Evolutionary conservation across 2,329 filamentous ascomycete species (phyloP).

Genomic region (Venturia aucupariae): DNA sequence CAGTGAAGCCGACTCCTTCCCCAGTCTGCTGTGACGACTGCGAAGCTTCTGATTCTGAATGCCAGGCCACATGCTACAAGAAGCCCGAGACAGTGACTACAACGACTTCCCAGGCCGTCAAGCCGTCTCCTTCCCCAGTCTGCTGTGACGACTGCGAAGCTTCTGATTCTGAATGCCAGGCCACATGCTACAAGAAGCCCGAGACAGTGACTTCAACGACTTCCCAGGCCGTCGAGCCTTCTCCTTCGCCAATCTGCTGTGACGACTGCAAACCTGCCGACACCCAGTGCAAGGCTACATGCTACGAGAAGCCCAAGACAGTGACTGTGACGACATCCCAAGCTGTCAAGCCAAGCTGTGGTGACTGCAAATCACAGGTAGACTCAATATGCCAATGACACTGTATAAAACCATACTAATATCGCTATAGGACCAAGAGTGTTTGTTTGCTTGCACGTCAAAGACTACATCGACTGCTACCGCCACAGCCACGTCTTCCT

Average conservation of each 20-base stretch:
- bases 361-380: not conserved
- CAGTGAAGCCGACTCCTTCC: not conserved
- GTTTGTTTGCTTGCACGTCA: not conserved
- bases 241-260: not conserved
- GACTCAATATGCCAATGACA: not conserved
- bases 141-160: not conserved
- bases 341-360: not conserved
- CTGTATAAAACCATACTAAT: not conserved
- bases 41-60: not conserved
- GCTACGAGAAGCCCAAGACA: not conserved
- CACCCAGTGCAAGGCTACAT: not conserved
- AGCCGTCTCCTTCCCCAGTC: not conserved
- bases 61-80: not conserved
- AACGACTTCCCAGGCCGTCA: not conserved
- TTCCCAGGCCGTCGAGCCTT: not conserved
- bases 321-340: not conserved
- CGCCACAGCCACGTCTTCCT: not conserved
- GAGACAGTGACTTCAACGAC: not conserved
- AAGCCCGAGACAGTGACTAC: not conserved
- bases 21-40: not conserved
- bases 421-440: not conserved
- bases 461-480: not conserved
- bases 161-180: not conserved
- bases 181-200: not conserved
- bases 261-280: not conserved